Evolutionary conservation across 2,329 filamentous ascomycete species (phyloP).

Genomic region (Periconia macrospinosa): DNA sequence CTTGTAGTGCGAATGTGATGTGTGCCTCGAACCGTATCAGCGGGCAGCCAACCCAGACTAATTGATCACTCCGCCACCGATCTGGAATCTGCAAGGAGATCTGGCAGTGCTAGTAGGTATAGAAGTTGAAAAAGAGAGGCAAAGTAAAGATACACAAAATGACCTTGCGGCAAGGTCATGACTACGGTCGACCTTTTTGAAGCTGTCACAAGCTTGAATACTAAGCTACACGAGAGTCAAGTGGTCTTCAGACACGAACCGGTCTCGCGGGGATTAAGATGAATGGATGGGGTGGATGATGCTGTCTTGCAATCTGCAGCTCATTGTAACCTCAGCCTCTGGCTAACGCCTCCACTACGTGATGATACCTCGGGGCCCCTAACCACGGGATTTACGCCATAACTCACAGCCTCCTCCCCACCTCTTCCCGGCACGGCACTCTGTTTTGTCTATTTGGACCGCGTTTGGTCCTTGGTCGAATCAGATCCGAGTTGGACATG

Average conservation of each 20-base stretch:
- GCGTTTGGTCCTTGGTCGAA: conserved; percentile 4
- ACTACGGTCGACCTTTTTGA: conserved; percentile 10
- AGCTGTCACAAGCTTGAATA: conserved; percentile 15
- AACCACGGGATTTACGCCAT: conserved; percentile 24
- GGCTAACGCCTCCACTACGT: conserved; percentile 26
- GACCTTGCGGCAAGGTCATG: conserved; percentile 20
- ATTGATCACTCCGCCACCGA: conserved; percentile 18
- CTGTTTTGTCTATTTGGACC: neutral
- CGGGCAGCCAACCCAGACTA: conserved; percentile 21
- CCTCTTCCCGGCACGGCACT: too few relatives aligned
- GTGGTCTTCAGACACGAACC: conserved; percentile 20
- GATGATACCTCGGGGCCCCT: conserved; percentile 33
- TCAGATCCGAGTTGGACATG: conserved; percentile 7
- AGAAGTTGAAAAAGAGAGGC: conserved; percentile 19
- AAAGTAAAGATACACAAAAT: conserved; percentile 13
- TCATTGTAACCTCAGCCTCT: conserved; percentile 37
- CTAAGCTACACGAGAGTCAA: conserved; percentile 18
- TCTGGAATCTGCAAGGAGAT: conserved; percentile 9
- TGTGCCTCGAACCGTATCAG: conserved; percentile 20
- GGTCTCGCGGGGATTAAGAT: conserved; percentile 10
- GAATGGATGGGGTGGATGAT: conserved; percentile 5
- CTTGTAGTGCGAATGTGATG: conserved; percentile 10
- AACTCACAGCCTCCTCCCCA: conserved; percentile 19
- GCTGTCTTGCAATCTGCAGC: conserved; percentile 27
- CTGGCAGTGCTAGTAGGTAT: conserved; percentile 7